A percentile compares a stretch with the other conserved stretches of the same genome.
phyloP scores from a whole-genome alignment of 2,329 filamentous ascomycete species.

The Fusarium sororula region DNA sequence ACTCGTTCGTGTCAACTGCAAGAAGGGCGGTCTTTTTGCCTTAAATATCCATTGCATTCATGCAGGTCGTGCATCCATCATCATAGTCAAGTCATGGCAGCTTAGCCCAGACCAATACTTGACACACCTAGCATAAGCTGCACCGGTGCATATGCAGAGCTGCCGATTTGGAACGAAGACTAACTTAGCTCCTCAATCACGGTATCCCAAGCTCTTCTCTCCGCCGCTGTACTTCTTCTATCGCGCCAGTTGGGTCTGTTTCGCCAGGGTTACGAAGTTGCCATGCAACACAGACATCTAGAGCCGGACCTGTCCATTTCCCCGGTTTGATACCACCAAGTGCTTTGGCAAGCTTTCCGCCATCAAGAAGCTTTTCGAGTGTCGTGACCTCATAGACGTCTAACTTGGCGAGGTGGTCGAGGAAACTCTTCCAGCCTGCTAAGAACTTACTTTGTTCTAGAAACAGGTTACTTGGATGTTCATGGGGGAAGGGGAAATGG shows the following conservation, averaged over 20 bases:
- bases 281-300: slow-evolving; percentile 86
- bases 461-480: slow-evolving; percentile 11
- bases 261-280: slow-evolving; percentile 81
- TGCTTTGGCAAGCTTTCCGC: slow-evolving; percentile 74
- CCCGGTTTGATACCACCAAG: slow-evolving; percentile 76
- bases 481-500: slow-evolving; percentile 30
- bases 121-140: neutral
- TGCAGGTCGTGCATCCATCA: neutral
- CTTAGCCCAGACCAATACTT: neutral
- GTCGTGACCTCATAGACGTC: slow-evolving; percentile 67
- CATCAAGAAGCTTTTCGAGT: slow-evolving; percentile 75
- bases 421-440: slow-evolving; percentile 61
- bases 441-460: slow-evolving; percentile 58
- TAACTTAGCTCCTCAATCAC: neutral
- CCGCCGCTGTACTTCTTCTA: slow-evolving; percentile 66
- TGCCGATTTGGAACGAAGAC: neutral
- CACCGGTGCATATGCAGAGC: neutral
- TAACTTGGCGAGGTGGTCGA: slow-evolving; percentile 63
- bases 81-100: neutral
- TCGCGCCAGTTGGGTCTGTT: slow-evolving; percentile 65
- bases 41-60: neutral
- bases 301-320: slow-evolving; percentile 83
- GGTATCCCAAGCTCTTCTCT: slow-evolving; percentile 61
- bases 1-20: neutral
- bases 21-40: neutral